These are phyloP conservation scores for Trichoderma koningii DNA, from an alignment of 2,329 filamentous ascomycete species.

Conservation along the genomic window DNA sequence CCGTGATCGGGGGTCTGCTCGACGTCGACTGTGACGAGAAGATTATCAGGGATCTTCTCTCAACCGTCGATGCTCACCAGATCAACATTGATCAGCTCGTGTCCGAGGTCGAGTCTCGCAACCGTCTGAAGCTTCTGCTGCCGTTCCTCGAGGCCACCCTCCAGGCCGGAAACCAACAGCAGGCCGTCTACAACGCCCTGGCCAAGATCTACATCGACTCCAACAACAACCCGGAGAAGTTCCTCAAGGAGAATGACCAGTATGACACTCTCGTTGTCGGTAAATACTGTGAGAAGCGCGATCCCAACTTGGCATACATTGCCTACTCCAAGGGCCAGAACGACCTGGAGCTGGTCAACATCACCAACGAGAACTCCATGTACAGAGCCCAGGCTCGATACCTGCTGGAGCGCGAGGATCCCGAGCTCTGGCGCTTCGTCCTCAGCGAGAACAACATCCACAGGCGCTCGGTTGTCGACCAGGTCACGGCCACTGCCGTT, in stretches of 20 bases:
- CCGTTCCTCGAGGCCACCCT: slow-evolving; percentile 95
- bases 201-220: slow-evolving; percentile 99
- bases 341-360: slow-evolving; percentile 92
- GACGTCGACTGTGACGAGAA: slow-evolving; percentile 97
- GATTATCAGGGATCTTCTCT: slow-evolving; percentile 90
- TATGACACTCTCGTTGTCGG: slow-evolving; percentile 91
- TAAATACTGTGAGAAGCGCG: slow-evolving; percentile 98
- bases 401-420: slow-evolving; percentile 83
- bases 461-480: slow-evolving; percentile 88
- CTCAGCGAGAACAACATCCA: slow-evolving; percentile 95
- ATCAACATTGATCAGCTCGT: slow-evolving; percentile 96
- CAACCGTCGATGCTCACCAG: slow-evolving; percentile 77
- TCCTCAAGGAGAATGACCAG: slow-evolving; percentile 94
- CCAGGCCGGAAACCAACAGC: slow-evolving; percentile 87
- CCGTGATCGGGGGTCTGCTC: slow-evolving; percentile 87
- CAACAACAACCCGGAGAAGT: slow-evolving; percentile 97
- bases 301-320: slow-evolving; percentile 93
- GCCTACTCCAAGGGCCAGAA: slow-evolving; percentile 97
- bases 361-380: slow-evolving; percentile 99
- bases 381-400: slow-evolving; percentile 97
- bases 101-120: slow-evolving; percentile 89
- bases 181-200: slow-evolving; percentile 93
- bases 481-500: slow-evolving; percentile 93
- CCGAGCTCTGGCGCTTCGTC: slow-evolving; percentile 92
- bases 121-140: slow-evolving; percentile 90